A percentile compares a stretch with the other conserved stretches of the same genome.
phyloP scores from a whole-genome alignment of 2,329 filamentous ascomycete genomes.

The Juglanconis juglandina region DNA sequence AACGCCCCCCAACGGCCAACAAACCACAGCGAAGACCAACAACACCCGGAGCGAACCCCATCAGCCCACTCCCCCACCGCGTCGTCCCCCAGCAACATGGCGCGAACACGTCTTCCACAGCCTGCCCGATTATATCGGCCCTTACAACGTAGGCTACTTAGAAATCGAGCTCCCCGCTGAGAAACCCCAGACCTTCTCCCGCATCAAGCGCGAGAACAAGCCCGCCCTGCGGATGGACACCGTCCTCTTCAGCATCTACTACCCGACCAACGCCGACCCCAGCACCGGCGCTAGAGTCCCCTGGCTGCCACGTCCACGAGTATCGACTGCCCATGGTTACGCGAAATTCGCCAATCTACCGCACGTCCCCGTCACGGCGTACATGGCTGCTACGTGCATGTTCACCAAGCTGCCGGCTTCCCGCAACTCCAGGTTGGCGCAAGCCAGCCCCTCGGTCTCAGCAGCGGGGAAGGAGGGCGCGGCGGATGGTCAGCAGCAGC shows the following conservation, averaged over 20 bases:
- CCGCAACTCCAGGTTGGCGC: slow-evolving; percentile 56
- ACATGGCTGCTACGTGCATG: slow-evolving; percentile 55
- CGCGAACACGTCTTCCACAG: slow-evolving; percentile 39
- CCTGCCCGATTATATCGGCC: slow-evolving; percentile 61
- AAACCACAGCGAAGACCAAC: neutral
- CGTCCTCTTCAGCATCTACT: slow-evolving; percentile 63
- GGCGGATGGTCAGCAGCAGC: slow-evolving; percentile 26
- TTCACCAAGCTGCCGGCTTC: slow-evolving; percentile 64
- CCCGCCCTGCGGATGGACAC: slow-evolving; percentile 46
- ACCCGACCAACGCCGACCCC: slow-evolving; percentile 45
- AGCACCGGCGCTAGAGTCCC: slow-evolving; percentile 49
- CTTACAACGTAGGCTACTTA: slow-evolving; percentile 65
- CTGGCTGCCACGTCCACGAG: slow-evolving; percentile 59
- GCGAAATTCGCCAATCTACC: slow-evolving; percentile 57
- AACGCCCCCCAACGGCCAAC: neutral
- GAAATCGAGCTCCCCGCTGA: slow-evolving; percentile 61
- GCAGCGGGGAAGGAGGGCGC: slow-evolving; percentile 34
- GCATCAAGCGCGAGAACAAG: slow-evolving; percentile 36
- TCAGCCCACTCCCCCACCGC: slow-evolving; percentile 17
- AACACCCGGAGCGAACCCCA: neutral
- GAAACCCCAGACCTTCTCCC: slow-evolving; percentile 36
- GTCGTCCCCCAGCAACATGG: slow-evolving; percentile 28
- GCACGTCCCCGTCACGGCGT: slow-evolving; percentile 44
- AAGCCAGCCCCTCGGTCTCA: slow-evolving; percentile 46
- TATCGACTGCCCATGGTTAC: slow-evolving; percentile 57